Conservation (phyloP, 495 filamentous ascomycete genomes). For the Neurospora sp. region DNA sequence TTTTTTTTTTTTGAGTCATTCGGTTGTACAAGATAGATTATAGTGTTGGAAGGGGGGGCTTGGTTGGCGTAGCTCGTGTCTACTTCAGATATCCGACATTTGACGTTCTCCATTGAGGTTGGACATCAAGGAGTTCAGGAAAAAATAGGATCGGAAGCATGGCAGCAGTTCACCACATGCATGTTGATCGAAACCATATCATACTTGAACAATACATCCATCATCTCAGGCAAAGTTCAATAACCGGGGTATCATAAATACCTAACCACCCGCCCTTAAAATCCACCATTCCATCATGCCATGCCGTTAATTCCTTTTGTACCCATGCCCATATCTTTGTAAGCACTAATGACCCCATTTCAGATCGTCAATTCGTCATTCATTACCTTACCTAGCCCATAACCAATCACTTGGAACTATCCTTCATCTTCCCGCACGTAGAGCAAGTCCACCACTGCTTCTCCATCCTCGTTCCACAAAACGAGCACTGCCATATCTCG, state of each 20-base stretch:
- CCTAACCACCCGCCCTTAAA: too few relatives aligned
- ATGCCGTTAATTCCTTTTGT: too few relatives aligned
- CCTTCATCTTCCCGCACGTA: slow-evolving; percentile 58
- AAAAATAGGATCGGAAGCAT: too few relatives aligned
- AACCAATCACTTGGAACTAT: slow-evolving; percentile 34
- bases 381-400: background rate
- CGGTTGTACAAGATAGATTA: background rate
- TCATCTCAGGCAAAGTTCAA: too few relatives aligned
- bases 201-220: too few relatives aligned
- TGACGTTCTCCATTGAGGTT: too few relatives aligned
- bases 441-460: slow-evolving; percentile 73
- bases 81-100: too few relatives aligned
- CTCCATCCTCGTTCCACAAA: slow-evolving; percentile 57
- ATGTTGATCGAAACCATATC: too few relatives aligned
- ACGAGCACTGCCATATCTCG: slow-evolving; percentile 53
- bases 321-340: background rate
- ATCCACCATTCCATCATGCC: too few relatives aligned
- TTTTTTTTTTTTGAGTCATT: background rate
- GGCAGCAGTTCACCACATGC: too few relatives aligned
- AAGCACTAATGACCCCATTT: background rate
- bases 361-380: background rate
- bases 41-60: background rate
- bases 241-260: too few relatives aligned
- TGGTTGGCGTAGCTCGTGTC: background rate
- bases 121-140: too few relatives aligned